Evolutionary conservation across 169 alveolate species (phyloP), one percentile per base, ranked within the genome.

Genomic region (Babesia gibsoni): DNA sequence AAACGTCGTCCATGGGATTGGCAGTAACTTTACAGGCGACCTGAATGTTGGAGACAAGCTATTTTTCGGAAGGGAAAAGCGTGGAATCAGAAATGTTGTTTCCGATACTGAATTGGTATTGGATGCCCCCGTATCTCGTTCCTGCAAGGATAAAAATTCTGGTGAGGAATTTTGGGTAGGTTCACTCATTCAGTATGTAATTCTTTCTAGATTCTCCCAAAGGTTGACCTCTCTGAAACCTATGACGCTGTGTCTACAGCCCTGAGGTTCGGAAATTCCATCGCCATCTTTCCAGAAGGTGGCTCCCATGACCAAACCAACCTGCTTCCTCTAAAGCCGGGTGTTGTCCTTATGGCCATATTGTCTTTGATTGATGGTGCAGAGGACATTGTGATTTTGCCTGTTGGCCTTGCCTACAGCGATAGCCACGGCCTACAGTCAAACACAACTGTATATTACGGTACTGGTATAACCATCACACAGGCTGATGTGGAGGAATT

Each of bases 281-380:
- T 95, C 49, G 97, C 96, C 23, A 95, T 95, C 33, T 95, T 95
- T 78, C 98, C 98, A 30, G 98, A 95, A 74, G 99, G 99, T 4
- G 98, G 98, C 18, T 94, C 98, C 4, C 99, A 96, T 82, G 99
- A 96, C 85, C 73, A 95, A 36, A 91, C 98, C 25, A 94, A 94
- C 48, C 82, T 96, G 32, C 73, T 96, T 43, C 98, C 97, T 49
- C 78, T 96, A 54, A 96, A 96, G 84, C 97, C 98, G 35, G 99
- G 99, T 27, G 98, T 95, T 52, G 94, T 94, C 18, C 67, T 94
- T 35, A 94, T 94, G 96, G 96, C 98, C 12, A 78, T 96, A 43
- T 92, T 91, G 37, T 93, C 98, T 2, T 87, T 94, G 83, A 91
- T 92, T 18, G 96, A 93, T 57, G 96, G 96, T 25, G 94, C 95